Evolutionary conservation across 2,329 filamentous ascomycete species (phyloP).

Genomic region (Colletotrichum cuscutae): DNA sequence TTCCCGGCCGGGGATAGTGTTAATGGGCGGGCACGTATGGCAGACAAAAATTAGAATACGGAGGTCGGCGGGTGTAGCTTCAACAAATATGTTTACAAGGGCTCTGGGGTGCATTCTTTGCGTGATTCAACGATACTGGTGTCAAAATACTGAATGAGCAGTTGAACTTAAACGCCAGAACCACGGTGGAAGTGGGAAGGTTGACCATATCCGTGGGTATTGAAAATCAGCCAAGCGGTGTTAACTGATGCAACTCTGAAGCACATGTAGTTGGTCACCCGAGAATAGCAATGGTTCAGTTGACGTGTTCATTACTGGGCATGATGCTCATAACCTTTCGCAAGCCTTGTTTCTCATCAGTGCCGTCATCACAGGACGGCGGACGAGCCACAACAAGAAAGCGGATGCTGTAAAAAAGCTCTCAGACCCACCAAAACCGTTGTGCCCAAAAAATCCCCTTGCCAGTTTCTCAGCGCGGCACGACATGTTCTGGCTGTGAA

Average conservation of each 20-base stretch:
- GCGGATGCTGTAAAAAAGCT: slow-evolving; percentile 1
- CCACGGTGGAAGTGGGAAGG: background rate
- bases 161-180: background rate
- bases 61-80: background rate
- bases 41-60: background rate
- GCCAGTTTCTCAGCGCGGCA: slow-evolving; percentile 17
- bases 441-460: slow-evolving; percentile 14
- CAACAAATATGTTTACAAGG: background rate
- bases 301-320: background rate
- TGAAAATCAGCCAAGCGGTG: background rate
- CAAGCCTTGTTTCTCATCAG: background rate
- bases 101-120: background rate
- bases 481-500: background rate
- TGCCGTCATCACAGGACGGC: background rate
- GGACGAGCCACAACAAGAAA: background rate
- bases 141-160: background rate
- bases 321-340: background rate
- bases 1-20: no score
- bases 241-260: background rate
- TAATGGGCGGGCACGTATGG: background rate
- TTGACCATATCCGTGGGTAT: background rate
- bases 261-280: background rate
- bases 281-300: background rate
- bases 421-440: slow-evolving; percentile 11
- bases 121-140: background rate